Evolutionary conservation across 371 early-diverging fungal species (phyloP), one percentile per base, ranked within the genome.

Genomic region (Mortierella sp.): DNA sequence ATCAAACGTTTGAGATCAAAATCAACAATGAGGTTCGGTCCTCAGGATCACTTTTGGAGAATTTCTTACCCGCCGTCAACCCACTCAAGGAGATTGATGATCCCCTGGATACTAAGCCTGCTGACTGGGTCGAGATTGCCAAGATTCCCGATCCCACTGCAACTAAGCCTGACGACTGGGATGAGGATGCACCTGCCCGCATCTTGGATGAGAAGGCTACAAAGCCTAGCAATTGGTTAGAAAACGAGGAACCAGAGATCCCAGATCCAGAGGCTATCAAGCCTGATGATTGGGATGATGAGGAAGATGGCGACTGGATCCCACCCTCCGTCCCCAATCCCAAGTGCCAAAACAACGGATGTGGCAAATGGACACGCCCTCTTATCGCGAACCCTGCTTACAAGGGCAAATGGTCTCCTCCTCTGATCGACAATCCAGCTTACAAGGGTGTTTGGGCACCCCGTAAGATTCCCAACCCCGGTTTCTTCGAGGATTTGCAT

Each of bases 371-470:
- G 92, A 70, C 61, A 28, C 78, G 82, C 26, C 90, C 91, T 21
- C 71, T 61, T 54, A 93, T 90, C 72, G 71, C 87, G 41, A 98
- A 98, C 84, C 97, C 98, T 23, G 91, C 88, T 2, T 97, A 92
- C 85, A 93, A 93, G 79, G 93, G 94, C 64, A 83, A 86, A 67
- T 94, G 94, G 93, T 69, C 81, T 13, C 82, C 97, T 30, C 95
- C 94, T 49, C 64, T 91, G 78, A 94, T 98, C 54, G 91, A 92
- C 67, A 98, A 98, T 86, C 99, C 99, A 48, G 90, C 67, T 5
- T 98, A 97, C 86, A 95, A 96, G 88, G 99, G 99, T 28, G 83
- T 82, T 54, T 98, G 99, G 99, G 86, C 85, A 8, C 94, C 96
- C 14, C 90, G 92, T 54, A 87, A 89, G 81, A 95, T 98, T 61